Evolutionary conservation across 805 yeast genomes (phyloP), one percentile per base, ranked within the genome.

Genomic region (Cyberlindnera xishuangbannaensis): DNA sequence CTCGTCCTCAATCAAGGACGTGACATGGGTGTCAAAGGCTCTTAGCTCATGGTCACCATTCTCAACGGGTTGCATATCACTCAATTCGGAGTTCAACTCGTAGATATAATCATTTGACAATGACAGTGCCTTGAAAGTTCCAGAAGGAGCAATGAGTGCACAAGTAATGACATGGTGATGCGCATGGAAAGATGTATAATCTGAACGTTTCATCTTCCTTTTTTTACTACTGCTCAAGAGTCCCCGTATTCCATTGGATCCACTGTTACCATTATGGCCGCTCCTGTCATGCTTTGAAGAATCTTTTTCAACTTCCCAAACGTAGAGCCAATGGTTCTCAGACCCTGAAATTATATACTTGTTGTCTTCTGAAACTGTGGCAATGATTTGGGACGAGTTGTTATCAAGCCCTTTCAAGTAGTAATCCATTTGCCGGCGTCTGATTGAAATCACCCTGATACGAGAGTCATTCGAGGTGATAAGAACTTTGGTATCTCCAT

Each of bases 391-490:
- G 5, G 90, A 74, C 28, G 78, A 72, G 34, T 69, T 71, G 55
- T 85, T 86, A 21, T 73, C 69, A 35, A 73, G 68, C 0, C 97
- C 97, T 44, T 76, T 81, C 55, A 80, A 77, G 30, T 81, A 71
- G 27, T 78, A 75, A 25, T 81, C 76, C 39, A 87, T 53, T 23
- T 68, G 66, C 36, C 67, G 67, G 30, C 70, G 68, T 9, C 61
- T 54, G 21, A 76, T 50, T 47, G 81, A 78, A 34, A 82, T 73
- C 8, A 86, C 54, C 27, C 97, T 59, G 16, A 88, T 62, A 32
- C 78, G 71, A 2, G 95, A 85, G 55, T 88, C 96, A 53, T 84
- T 87, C 4, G 94, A 76, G 3, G 95, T 76, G 6, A 86, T 67
- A 18, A 87, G 53, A 15, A 78, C 43, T 40, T 66, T 62, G 14